Evolutionary conservation across 2,329 filamentous ascomycete species (phyloP).

Genomic region (Pleoardoris graminearum): DNA sequence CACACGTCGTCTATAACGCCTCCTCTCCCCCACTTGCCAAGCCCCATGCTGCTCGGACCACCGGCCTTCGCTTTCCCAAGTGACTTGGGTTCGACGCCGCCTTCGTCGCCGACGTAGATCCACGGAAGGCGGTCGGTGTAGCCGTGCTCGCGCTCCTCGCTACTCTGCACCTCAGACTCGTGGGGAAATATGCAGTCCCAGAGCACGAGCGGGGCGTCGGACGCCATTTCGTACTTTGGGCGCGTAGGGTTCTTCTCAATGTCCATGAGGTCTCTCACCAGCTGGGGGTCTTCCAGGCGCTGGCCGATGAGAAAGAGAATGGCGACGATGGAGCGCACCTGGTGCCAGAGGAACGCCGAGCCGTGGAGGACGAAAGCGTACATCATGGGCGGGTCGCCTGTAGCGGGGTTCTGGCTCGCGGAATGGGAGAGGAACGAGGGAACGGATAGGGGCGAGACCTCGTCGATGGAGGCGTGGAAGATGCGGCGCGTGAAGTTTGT

Average conservation of each 20-base stretch:
- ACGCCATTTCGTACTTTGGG: constrained; percentile 88
- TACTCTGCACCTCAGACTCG: constrained; percentile 43
- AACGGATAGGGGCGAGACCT: constrained; percentile 31
- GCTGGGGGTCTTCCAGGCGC: constrained; percentile 73
- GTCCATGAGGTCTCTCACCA: constrained; percentile 78
- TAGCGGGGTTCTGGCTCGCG: constrained; percentile 22
- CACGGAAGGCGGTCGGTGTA: constrained; percentile 69
- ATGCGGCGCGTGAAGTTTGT: constrained; percentile 79
- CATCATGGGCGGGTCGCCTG: constrained; percentile 58
- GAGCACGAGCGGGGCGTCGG: constrained; percentile 84
- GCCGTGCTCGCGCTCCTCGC: constrained; percentile 45
- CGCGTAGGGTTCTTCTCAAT: constrained; percentile 69
- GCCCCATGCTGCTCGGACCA: constrained; percentile 19
- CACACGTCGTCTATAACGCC: constrained; percentile 64
- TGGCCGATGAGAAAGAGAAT: constrained; percentile 93
- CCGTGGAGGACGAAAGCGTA: constrained; percentile 90
- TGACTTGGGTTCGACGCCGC: constrained; percentile 52
- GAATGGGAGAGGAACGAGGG: constrained; percentile 36
- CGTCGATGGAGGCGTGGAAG: constrained; percentile 75
- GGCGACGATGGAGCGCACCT: constrained; percentile 92
- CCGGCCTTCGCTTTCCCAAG: constrained; percentile 19
- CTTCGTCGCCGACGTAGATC: constrained; percentile 75
- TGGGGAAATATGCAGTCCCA: constrained; percentile 92
- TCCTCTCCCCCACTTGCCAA: constrained; percentile 42
- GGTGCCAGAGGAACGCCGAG: constrained; percentile 95